phyloP scores from a whole-genome alignment of 768 basidiomycete species.

The Termitomyces sp. region DNA sequence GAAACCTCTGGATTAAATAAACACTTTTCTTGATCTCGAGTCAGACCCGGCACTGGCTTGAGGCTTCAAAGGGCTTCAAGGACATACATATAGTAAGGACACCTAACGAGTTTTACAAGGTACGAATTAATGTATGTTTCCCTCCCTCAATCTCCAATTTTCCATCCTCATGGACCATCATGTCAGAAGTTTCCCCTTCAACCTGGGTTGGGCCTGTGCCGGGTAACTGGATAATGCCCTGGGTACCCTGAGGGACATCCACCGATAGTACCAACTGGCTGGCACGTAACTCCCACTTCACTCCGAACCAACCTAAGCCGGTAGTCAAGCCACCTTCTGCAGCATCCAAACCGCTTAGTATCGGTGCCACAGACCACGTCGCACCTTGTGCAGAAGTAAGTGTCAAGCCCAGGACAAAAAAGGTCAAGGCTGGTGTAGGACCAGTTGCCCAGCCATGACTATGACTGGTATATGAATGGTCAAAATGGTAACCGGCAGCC shows the following conservation, averaged over 20 bases:
- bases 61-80: too few relatives aligned
- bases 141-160: slow-evolving; percentile 11
- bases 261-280: slow-evolving; percentile 18
- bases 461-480: slow-evolving; percentile 43
- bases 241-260: slow-evolving; percentile 23
- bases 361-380: slow-evolving; percentile 41
- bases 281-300: slow-evolving; percentile 29
- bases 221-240: slow-evolving; percentile 24
- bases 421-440: slow-evolving; percentile 45
- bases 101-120: neutral
- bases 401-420: slow-evolving; percentile 42
- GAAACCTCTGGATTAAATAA: neutral
- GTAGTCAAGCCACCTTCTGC: slow-evolving; percentile 47
- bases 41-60: too few relatives aligned
- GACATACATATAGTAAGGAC: too few relatives aligned
- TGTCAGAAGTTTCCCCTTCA: slow-evolving; percentile 5
- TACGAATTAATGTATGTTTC: slow-evolving; percentile 6
- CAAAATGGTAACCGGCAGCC: slow-evolving; percentile 42
- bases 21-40: neutral
- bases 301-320: slow-evolving; percentile 41
- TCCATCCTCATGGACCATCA: neutral
- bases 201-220: slow-evolving; percentile 19
- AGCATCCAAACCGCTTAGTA: slow-evolving; percentile 34
- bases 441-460: slow-evolving; percentile 49
- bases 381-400: slow-evolving; percentile 37